phyloP scores from a whole-genome alignment of 345 rosid species.

The Sisymbrium altissimum region DNA sequence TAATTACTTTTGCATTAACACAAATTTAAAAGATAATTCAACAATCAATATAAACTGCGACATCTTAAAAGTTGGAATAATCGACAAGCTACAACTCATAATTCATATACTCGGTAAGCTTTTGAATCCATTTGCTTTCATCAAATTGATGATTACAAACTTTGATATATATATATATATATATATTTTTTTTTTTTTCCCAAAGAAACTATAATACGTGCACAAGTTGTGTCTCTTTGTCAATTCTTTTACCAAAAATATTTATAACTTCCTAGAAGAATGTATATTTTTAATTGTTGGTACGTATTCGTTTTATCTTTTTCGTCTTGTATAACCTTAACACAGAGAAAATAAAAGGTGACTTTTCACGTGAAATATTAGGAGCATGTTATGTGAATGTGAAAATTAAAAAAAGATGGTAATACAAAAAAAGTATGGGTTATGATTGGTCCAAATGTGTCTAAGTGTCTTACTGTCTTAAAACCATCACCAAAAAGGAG shows the following conservation, averaged over 20 bases:
- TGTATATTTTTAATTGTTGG: neutral
- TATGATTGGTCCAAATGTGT: constrained; percentile 25
- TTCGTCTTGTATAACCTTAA: neutral
- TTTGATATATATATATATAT: too few species aligned
- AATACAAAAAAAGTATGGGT: constrained; percentile 7
- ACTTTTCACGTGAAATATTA: neutral
- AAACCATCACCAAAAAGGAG: constrained; percentile 26
- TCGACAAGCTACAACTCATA: neutral
- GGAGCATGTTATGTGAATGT: neutral
- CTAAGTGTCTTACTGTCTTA: neutral
- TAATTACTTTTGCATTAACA: neutral
- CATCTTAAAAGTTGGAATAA: neutral
- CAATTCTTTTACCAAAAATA: neutral
- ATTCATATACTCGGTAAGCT: neutral
- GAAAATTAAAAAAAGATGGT: neutral
- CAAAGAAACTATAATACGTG: neutral
- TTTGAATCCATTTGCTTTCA: neutral
- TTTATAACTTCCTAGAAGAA: neutral
- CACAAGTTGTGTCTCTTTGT: neutral
- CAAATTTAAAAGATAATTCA: neutral
- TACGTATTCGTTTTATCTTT: neutral
- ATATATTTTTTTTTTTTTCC: too few species aligned
- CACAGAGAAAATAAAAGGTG: neutral
- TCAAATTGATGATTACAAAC: neutral
- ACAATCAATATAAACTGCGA: neutral